Evolutionary conservation across 768 basidiomycete species (phyloP).

Genomic region (Boletus insuetus): DNA sequence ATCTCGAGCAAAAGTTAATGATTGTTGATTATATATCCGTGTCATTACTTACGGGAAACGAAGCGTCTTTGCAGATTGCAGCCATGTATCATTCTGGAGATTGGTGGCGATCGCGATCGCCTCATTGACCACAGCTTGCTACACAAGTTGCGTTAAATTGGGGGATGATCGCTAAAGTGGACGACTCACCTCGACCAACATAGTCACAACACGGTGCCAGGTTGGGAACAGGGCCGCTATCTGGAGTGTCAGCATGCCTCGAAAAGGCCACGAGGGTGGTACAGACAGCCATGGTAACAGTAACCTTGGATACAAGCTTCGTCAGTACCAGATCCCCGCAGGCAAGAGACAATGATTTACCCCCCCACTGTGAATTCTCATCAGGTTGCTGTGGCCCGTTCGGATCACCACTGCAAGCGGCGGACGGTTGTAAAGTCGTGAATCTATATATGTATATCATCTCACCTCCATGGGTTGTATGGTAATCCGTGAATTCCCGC

Average conservation of each 20-base stretch:
- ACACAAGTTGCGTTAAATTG: not conserved
- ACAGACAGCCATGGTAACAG: conserved; percentile 20
- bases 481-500: conserved; percentile 19
- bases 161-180: not conserved
- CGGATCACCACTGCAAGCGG: conserved; percentile 16
- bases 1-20: not conserved
- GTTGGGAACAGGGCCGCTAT: conserved; percentile 22
- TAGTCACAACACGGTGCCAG: conserved; percentile 16
- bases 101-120: conserved; percentile 12
- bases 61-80: conserved; percentile 10
- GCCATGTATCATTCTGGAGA: conserved; percentile 3
- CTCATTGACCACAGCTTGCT: conserved; percentile 16
- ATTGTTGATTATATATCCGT: not conserved
- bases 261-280: not conserved
- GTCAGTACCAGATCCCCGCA: not conserved
- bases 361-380: conserved; percentile 5
- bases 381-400: conserved; percentile 4
- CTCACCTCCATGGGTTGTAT: conserved; percentile 11
- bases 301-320: conserved; percentile 9
- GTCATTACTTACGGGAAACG: conserved; percentile 13
- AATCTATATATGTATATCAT: not conserved
- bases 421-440: not conserved
- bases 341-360: not conserved
- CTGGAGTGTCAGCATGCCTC: not conserved
- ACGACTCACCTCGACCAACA: conserved; percentile 12